These are phyloP conservation scores for Larix kaempferi DNA, from an alignment of 75 land plant species.

Conservation along the genomic window DNA sequence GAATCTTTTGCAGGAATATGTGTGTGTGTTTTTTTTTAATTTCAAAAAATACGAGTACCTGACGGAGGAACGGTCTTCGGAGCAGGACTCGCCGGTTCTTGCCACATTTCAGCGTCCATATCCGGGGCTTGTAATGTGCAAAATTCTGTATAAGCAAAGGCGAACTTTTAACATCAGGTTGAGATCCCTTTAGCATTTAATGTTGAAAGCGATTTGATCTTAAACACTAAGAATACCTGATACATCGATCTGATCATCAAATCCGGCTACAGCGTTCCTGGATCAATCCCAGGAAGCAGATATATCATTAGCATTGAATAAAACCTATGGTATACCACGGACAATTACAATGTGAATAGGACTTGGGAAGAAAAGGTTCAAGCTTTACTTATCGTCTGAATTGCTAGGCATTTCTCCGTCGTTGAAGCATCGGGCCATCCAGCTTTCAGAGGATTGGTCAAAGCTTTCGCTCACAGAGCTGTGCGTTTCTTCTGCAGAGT, in stretches of 20 bases:
- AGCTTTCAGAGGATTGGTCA: slow-evolving; percentile 2
- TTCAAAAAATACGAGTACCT: too few species aligned
- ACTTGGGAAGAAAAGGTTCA: not conserved
- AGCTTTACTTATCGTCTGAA: not conserved
- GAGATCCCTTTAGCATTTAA: not conserved
- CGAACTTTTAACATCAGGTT: not conserved
- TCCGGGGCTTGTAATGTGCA: not conserved
- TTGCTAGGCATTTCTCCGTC: not conserved
- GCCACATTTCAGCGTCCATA: not conserved
- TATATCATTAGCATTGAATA: not conserved
- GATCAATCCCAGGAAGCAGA: too few species aligned
- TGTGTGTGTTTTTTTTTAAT: too few species aligned
- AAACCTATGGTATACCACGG: not conserved
- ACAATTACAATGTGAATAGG: not conserved
- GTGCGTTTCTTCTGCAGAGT: not conserved
- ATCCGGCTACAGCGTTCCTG: slow-evolving; percentile 6
- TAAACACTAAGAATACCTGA: not conserved
- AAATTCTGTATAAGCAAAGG: not conserved
- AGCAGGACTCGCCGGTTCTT: too few species aligned
- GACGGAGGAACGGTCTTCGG: too few species aligned
- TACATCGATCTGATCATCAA: slow-evolving; percentile 7
- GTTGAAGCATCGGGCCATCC: slow-evolving; percentile 11
- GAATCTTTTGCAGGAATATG: too few species aligned
- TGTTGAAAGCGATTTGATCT: too few species aligned
- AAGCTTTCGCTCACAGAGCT: slow-evolving; percentile 1